Base-by-base conservation (phyloP, 2,329 filamentous ascomycete genomes). In the Emmonsiellopsis sp. region DNA sequence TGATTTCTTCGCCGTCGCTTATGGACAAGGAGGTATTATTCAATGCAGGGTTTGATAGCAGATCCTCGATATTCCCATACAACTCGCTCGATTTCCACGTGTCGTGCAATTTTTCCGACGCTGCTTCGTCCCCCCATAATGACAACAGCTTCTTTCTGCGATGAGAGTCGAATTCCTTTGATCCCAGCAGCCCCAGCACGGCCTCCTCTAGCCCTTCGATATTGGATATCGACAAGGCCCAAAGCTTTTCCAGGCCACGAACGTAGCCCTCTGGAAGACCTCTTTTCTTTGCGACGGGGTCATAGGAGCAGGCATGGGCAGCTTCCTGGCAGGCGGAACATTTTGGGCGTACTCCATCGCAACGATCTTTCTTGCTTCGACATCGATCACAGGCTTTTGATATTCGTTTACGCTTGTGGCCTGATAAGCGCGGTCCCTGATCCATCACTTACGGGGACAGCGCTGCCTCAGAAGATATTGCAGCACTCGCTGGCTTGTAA, bases 191-290 rank as follows among this genome's bases (percentile, higher is more conserved):
- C 5, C 62, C 60, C 44, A 71, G 59, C 60, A 73, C 68, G 32
- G 63, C 67, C 20, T 72, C 70, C 54, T 75, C 73, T 38, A 74
- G 67, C 5, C 73, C 73, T 34, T 72, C 67, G 48, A 74, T 70
- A 38, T 73, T 74, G 56, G 67, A 70, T 40, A 74, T 64, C 7
- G 71, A 68, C 30, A 75, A 57, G 6, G 72, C 71, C 70, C 71
- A 74, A 34, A 75, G 63, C 58, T 75, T 75, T 59, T 75, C 73
- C 51, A 75, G 53, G 3, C 71, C 71, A 16, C 73, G 71, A 34
- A 75, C 72, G 61, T 75, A 75, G 38, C 73, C 73, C 57, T 75
- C 73, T 1, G 72, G 73, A 13, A 75, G 59, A 15, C 73, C 73
- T 51, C 73, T 67, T 58, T 75, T 75, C 60, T 74, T 75, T 47